Conservation (phyloP, 176 grass and related monocot genomes). For the Phyllostachys edulis region DNA sequence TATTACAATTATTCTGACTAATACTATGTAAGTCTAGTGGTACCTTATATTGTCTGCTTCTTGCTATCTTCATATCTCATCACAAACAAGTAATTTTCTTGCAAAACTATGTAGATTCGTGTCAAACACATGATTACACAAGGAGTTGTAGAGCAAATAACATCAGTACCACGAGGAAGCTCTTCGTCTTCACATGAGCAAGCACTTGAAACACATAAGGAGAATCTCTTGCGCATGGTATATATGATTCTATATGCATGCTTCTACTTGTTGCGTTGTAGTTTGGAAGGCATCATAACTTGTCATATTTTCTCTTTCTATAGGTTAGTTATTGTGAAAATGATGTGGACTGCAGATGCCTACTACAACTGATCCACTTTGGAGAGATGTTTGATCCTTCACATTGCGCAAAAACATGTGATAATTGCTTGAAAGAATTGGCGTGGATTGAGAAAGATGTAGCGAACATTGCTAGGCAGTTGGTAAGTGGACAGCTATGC, state of each 20-base stretch:
- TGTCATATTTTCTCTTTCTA: constrained; percentile 3
- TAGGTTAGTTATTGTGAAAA: constrained; percentile 98
- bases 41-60: constrained; percentile 1
- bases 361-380: constrained; percentile 89
- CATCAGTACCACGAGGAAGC: constrained; percentile 18
- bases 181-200: constrained; percentile 28
- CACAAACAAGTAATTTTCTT: constrained; percentile 35
- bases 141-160: constrained; percentile 67
- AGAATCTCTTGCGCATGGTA: constrained; percentile 94
- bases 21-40: constrained; percentile 78
- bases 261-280: background rate
- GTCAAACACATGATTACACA: constrained; percentile 85
- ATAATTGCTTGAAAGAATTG: too few relatives aligned
- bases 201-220: constrained; percentile 73
- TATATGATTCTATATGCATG: constrained; percentile 24
- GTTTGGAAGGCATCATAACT: constrained; percentile 26
- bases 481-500: too few relatives aligned
- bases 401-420: too few relatives aligned
- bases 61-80: constrained; percentile 26
- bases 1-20: constrained; percentile 94
- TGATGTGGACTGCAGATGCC: constrained; percentile 77
- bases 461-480: too few relatives aligned
- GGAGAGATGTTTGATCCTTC: constrained; percentile 79
- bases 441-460: too few relatives aligned
- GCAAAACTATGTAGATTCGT: constrained; percentile 56